A percentile compares a stretch with the other conserved stretches of the same genome.
phyloP scores from a whole-genome alignment of 2,329 filamentous ascomycete genomes.

The Parafenestella ontariensis region DNA sequence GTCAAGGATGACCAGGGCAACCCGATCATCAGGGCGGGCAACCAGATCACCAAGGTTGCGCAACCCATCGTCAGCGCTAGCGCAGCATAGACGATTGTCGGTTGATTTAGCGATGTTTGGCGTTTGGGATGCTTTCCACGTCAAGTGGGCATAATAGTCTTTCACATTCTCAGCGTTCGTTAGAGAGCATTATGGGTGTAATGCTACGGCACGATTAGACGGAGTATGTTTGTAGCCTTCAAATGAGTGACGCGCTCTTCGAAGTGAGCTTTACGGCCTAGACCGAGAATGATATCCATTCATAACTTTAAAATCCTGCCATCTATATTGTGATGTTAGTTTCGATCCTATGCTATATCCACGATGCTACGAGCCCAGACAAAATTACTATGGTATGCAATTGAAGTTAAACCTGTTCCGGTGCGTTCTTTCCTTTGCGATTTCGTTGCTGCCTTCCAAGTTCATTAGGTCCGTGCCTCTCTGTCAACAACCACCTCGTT shows the following conservation, averaged over 20 bases:
- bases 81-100: conserved; percentile 66
- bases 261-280: conserved; percentile 26
- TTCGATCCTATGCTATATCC: background rate
- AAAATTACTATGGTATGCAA: no score
- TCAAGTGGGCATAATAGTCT: conserved; percentile 31
- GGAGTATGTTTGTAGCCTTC: conserved; percentile 37
- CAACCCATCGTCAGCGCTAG: conserved; percentile 83
- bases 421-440: background rate
- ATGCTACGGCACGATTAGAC: conserved; percentile 36
- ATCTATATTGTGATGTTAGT: background rate
- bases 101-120: conserved; percentile 39
- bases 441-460: conserved; percentile 7
- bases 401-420: background rate
- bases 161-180: conserved; percentile 38
- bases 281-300: conserved; percentile 29
- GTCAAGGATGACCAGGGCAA: conserved; percentile 82
- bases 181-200: conserved; percentile 26
- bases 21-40: conserved; percentile 83
- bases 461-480: conserved; percentile 6
- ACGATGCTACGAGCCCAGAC: no score
- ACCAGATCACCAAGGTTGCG: conserved; percentile 82
- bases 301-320: conserved; percentile 1
- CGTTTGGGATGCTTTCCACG: conserved; percentile 38
- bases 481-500: background rate
- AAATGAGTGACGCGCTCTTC: conserved; percentile 24